Base-by-base conservation (phyloP, 1,284 basidiomycete genomes). In the Coniferiporia weirii region DNA sequence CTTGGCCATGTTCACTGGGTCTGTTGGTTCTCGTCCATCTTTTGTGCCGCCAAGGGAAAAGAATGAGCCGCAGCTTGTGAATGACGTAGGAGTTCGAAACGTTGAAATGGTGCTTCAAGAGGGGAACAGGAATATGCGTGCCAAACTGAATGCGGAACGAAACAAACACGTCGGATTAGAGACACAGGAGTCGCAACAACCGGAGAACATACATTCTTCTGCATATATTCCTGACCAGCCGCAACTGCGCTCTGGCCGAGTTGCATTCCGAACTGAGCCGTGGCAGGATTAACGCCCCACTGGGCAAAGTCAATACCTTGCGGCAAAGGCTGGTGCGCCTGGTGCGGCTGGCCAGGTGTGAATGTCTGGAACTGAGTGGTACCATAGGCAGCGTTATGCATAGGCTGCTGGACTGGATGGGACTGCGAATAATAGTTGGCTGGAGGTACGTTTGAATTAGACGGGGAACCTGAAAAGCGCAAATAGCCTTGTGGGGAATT, bases 41-140 rank as follows among this genome's bases (percentile, higher is more conserved):
- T 62, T 82, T 85, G 69, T 99, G 95, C 46, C 87, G 76, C 97
- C 97, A 99, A 0, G 97, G 97, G 67, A 98, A 98, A 46, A 98
- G 77, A n/a, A 99, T 79, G 27, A 99, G 78, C 15, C 84, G 83
- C 3, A 99, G 77, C 71, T 99, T 99, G 68, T 84, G 83, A 40
- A 98, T 85, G 50, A 99, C 96, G 70, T 99, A 99, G 1, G 87
- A 89, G 71, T 98, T 98, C 20, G 93, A 95, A 13, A 99, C 97
- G 70, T 98, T 95, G 75, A 98, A 98, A 68, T 94, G 91, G 68
- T 95, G 89, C 70, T 98, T 98, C 60, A 98, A 79, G 44, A 87
- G 79, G 13, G 85, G 80, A 15, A 89, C 75, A 1, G 93, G 93
- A 63, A 91, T 78, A 56, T 93, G 78, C 8, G 88, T 83, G 12